Evolutionary conservation across 176 grass and related monocot species (phyloP), one percentile per base, ranked within the genome.

Genomic region (Eragrostis nindensis): DNA sequence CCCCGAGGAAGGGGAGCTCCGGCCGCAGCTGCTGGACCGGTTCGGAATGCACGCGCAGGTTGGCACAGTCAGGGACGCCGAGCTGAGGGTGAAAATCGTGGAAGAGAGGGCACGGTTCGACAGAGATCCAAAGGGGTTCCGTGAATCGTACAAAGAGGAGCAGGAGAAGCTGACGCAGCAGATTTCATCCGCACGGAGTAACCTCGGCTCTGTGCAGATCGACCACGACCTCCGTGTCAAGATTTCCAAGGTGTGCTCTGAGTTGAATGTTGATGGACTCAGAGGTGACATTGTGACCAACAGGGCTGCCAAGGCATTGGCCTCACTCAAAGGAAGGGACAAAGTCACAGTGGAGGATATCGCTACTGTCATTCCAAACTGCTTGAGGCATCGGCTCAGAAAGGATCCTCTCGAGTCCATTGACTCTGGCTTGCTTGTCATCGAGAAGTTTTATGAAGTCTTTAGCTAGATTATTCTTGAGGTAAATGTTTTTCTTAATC

Each of bases 21-120:
- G 96, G 61, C 96, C 96, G 2, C 96, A 99, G 89, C 80, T 99
- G 70, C 96, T 99, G 0, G 96, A 99, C 54, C 66, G 96, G 62
- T 99, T 99, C 15, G 96, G 96, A 54, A 99, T 99, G 96, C 96
- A 99, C 18, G 96, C 96, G 0, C 96, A 99, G 83, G 96, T 99
- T 0, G 92, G 88, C 2, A 99, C 96, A 0, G 96, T 99, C 38
- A 86, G 92, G 76, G 96, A 99, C 2, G 92, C 92, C 0, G 96
- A 99, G 84, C 87, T 99, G 15, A 87, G 96, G 76, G 96, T 99
- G 7, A 99, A 95, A 76, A 99, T 99, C 39, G 96, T 99, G 56
- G 96, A 99, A 32, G 92, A 99, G 84, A 86, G 96, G 68, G 90
- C 92, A 40, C 65, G 87, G 25, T 99, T 99, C 1, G 96, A 99